Evolutionary conservation across 2,329 filamentous ascomycete genomes (phyloP).

Genomic region (Leptographium wingfieldii): DNA sequence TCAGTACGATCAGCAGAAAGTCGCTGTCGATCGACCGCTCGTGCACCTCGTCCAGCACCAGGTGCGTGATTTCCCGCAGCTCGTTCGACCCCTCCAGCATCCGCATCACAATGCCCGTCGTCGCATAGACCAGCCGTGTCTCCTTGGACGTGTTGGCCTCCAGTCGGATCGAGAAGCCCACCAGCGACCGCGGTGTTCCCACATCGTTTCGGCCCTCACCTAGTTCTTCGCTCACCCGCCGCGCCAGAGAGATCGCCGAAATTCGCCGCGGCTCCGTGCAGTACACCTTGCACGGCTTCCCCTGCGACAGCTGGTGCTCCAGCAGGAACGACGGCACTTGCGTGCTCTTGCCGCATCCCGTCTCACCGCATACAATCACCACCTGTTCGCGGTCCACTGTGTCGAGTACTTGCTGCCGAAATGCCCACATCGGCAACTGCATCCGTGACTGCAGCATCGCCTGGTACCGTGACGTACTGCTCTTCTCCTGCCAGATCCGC

Average conservation of each 20-base stretch:
- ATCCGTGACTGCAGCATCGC: constrained; percentile 66
- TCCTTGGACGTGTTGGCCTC: constrained; percentile 75
- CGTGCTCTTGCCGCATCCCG: constrained; percentile 93
- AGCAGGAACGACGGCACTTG: constrained; percentile 92
- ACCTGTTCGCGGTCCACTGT: constrained; percentile 72
- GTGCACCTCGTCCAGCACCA: constrained; percentile 96
- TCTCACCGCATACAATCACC: constrained; percentile 91
- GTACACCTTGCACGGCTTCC: constrained; percentile 78
- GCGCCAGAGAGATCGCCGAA: constrained; percentile 86
- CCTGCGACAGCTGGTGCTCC: constrained; percentile 73
- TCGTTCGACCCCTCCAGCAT: constrained; percentile 89
- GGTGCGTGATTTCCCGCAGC: constrained; percentile 77
- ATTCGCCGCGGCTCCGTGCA: constrained; percentile 93
- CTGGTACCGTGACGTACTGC: constrained; percentile 49
- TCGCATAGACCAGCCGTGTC: constrained; percentile 82
- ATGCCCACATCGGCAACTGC: constrained; percentile 82
- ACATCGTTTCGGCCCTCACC: constrained; percentile 74
- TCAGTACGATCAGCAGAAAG: constrained; percentile 84
- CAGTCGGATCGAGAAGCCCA: constrained; percentile 88
- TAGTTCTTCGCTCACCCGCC: constrained; percentile 86
- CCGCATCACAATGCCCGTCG: constrained; percentile 84
- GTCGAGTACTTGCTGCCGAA: constrained; percentile 63
- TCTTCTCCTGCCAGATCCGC: constrained; percentile 48
- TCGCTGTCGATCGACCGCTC: constrained; percentile 95
- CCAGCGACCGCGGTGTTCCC: constrained; percentile 69